A percentile compares a stretch with the other conserved stretches of the same genome.
These are phyloP conservation scores for Rhododendron kiyosumense DNA, from an alignment of 148 eudicot species.

Conservation along the genomic window DNA sequence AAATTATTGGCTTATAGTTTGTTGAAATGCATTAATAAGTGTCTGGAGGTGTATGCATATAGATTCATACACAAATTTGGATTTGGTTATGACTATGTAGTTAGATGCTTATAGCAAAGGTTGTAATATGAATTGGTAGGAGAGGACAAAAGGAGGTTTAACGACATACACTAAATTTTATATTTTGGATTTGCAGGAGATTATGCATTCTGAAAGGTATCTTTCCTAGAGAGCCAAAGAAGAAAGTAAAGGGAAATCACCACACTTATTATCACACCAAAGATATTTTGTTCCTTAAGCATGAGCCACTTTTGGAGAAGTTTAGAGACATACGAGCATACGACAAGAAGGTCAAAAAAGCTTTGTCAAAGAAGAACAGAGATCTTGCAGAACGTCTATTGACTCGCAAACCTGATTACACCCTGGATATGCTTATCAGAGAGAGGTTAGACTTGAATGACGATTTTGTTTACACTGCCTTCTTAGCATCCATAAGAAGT, in stretches of 20 bases:
- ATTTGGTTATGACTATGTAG: neutral
- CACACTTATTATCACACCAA: conserved; percentile 92
- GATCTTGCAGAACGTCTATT: conserved; percentile 63
- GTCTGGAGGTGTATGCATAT: neutral
- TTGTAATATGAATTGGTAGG: neutral
- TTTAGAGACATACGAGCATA: conserved; percentile 65
- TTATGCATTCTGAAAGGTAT: conserved; percentile 88
- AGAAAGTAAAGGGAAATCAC: conserved; percentile 93
- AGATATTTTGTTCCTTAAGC: conserved; percentile 69
- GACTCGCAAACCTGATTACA: conserved; percentile 54
- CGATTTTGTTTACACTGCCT: neutral
- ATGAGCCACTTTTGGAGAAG: conserved; percentile 73
- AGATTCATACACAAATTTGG: neutral
- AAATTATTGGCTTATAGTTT: neutral
- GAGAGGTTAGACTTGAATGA: conserved; percentile 52
- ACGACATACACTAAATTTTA: neutral
- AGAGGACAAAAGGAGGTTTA: neutral
- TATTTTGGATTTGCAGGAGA: conserved; percentile 40
- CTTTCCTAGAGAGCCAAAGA: conserved; percentile 90
- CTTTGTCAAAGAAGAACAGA: conserved; percentile 68
- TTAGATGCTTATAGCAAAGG: no score
- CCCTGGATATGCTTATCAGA: conserved; percentile 58
- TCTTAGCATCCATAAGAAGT: neutral
- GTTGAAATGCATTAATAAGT: neutral
- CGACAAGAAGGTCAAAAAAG: conserved; percentile 73